Evolutionary conservation across 768 basidiomycete species (phyloP), one percentile per base, ranked within the genome.

Genomic region (Tulasnella sp.): DNA sequence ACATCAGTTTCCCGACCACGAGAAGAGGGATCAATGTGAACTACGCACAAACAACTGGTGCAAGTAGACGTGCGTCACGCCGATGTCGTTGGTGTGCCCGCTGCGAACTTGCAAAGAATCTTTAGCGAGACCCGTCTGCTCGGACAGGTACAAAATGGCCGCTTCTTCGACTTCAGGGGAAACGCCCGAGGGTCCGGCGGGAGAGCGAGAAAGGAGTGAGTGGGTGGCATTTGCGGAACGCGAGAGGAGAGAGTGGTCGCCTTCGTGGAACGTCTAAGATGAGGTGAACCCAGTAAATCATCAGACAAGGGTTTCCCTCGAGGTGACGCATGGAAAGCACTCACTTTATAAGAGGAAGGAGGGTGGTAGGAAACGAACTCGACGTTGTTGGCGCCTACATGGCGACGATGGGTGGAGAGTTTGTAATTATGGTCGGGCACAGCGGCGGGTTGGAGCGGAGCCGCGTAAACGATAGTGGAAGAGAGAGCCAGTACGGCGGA

Each of bases 51-150:
- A 19, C 34, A 24, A 3, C 39, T 78, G 77, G n/a, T 0, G 71
- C 27, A 78, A 2, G 34, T 78, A 78, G 10, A 40, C 62, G 40
- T 78, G 77, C 21, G 52, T 48, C 21, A 27, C 18, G 27, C 62
- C 52, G 75, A 58, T 31, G 39, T 76, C 75, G 44, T 52, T 52
- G 34, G 36, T 72, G 48, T 34, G 38, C 40, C 77, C 56, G 40
- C 48, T 78, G 18, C 77, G 56, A 56, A 36, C 52, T 12, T n/a
- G 2, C 19, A 71, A 8, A 2, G 38, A 39, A 8, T 62, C 34
- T 12, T 34, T 31, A 6, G 38, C 2, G 36, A 78, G 19, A 62
- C 36, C 62, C 3, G 48, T 36, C 21, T 78, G 31, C 38, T 56
- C 8, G 36, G 77, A 78, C 38, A 71, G 12, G 52, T 42, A 78